These are phyloP conservation scores for Tremella yokohamensis DNA, from an alignment of 768 basidiomycete genomes.

Conservation along the genomic window DNA sequence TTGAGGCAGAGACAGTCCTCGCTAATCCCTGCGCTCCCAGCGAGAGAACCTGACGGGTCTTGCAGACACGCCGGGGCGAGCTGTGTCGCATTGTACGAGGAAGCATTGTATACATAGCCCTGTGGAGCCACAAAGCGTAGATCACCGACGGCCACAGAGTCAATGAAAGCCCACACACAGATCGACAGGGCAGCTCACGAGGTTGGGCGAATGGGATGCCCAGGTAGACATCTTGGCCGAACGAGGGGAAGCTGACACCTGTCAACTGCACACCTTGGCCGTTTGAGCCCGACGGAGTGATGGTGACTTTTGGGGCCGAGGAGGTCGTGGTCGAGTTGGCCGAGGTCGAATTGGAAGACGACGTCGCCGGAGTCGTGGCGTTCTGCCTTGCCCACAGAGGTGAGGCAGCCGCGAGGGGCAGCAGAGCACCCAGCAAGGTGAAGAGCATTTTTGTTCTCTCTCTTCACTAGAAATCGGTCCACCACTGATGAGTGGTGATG, in stretches of 20 bases:
- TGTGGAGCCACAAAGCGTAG: constrained; percentile 39
- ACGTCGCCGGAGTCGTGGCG: neutral
- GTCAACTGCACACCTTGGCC: constrained; percentile 22
- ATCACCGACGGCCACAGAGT: constrained; percentile 26
- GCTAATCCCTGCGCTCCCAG: constrained; percentile 26
- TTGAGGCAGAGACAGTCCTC: constrained; percentile 59
- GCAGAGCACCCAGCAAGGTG: neutral
- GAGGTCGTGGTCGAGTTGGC: neutral
- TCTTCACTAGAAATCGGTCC: too few relatives aligned
- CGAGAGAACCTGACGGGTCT: constrained; percentile 9
- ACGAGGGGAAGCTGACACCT: constrained; percentile 20
- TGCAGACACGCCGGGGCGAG: constrained; percentile 44
- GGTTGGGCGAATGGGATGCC: constrained; percentile 47
- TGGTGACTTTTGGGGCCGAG: constrained; percentile 22
- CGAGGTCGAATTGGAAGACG: constrained; percentile 6
- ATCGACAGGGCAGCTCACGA: constrained; percentile 24
- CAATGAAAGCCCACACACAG: neutral
- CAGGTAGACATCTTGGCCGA: constrained; percentile 35
- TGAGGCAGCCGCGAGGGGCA: neutral
- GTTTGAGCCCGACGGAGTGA: constrained; percentile 28
- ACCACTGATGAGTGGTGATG: too few relatives aligned
- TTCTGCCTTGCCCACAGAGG: neutral
- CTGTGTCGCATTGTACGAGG: constrained; percentile 30
- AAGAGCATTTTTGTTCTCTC: too few relatives aligned
- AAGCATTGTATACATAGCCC: constrained; percentile 22